Base-by-base conservation (phyloP, 2,329 filamentous ascomycete genomes). In the Diaporthe citriasiana region DNA sequence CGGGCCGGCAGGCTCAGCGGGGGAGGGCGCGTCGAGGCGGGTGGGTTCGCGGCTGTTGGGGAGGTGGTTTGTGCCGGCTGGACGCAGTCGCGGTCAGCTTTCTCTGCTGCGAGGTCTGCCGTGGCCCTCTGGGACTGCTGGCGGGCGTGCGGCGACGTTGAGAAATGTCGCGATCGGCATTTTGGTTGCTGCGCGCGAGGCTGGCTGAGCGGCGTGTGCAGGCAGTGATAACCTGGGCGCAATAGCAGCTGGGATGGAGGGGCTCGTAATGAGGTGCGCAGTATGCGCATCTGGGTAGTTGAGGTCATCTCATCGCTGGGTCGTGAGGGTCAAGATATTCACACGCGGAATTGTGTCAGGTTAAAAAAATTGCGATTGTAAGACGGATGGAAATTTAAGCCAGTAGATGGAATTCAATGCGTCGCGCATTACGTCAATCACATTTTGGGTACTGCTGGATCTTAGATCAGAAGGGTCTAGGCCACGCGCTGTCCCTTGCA, bases 21-120 rank as follows among this genome's bases (percentile, higher is more conserved):
- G 0, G 94, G 91, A 0, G 95, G 93, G 30, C 93, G 92, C 0
- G 94, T 97, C 60, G 91, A 90, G 13, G 85, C 79, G 0, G 95
- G 94, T 0, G 93, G 93, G 84, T 97, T 97, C 78, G 78, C 79
- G 56, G 77, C 76, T 7, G 65, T 27, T 8, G 73, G 51, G 40
- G 72, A 71, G 53, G 50, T 30, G 56, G 40, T 50, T 19, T 71
- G 42, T 5, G 40, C 53, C 4, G 40, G 53, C 27, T 47, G 47
- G 51, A 19, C 10, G 73, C 19, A 9, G 75, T 71, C 33, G 70
- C 35, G 51, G 35, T 12, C 59, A 22, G n/a, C 22, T 10, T 60
- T 42, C 38, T 38, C 17, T 5, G 10, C 22, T 68, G 47, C 10
- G 12, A 56, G 22, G 8, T n/a, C 13, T 12, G 55, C 17, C 15